Conservation (phyloP, 176 grass and related monocot genomes). For the Elymus sibiricus region DNA sequence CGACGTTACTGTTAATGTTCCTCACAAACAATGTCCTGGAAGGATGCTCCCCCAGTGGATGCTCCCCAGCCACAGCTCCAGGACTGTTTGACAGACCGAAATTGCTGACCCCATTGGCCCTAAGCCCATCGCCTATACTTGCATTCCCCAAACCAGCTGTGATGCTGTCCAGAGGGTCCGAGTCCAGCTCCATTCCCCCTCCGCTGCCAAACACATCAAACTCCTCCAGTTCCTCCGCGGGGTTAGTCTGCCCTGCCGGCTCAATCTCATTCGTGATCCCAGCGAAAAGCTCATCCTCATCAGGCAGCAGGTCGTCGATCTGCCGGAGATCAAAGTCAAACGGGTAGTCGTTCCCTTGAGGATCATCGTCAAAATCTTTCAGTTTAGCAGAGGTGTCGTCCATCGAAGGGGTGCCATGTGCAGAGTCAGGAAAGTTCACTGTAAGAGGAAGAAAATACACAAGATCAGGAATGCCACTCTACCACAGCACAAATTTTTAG, state of each 20-base stretch:
- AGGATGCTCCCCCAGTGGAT: slow-evolving; percentile 92
- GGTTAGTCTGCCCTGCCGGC: slow-evolving; percentile 18
- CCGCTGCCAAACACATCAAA: slow-evolving; percentile 82
- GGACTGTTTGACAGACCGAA: slow-evolving; percentile 55
- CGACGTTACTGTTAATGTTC: slow-evolving; percentile 98
- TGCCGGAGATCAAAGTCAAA: slow-evolving; percentile 65
- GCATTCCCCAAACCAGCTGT: slow-evolving; percentile 51
- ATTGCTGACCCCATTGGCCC: slow-evolving; percentile 63
- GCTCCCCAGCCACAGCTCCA: slow-evolving; percentile 73
- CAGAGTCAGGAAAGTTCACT: slow-evolving; percentile 56
- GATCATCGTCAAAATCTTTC: slow-evolving; percentile 34
- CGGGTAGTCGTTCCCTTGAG: slow-evolving; percentile 47
- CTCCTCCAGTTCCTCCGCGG: slow-evolving; percentile 65
- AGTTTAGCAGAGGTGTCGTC: slow-evolving; percentile 39
- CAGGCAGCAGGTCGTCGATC: slow-evolving; percentile 56
- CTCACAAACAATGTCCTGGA: slow-evolving; percentile 97
- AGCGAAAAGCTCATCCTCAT: slow-evolving; percentile 80
- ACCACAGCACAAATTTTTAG: background rate
- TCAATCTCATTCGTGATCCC: slow-evolving; percentile 68
- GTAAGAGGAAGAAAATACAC: background rate
- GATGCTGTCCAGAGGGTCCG: slow-evolving; percentile 62
- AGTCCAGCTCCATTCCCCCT: slow-evolving; percentile 91
- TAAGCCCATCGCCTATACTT: slow-evolving; percentile 54
- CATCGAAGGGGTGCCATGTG: slow-evolving; percentile 36
- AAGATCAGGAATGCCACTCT: background rate